Conservation (phyloP, 163 green algal genomes). For the Coccomyxa subellipsoidea region DNA sequence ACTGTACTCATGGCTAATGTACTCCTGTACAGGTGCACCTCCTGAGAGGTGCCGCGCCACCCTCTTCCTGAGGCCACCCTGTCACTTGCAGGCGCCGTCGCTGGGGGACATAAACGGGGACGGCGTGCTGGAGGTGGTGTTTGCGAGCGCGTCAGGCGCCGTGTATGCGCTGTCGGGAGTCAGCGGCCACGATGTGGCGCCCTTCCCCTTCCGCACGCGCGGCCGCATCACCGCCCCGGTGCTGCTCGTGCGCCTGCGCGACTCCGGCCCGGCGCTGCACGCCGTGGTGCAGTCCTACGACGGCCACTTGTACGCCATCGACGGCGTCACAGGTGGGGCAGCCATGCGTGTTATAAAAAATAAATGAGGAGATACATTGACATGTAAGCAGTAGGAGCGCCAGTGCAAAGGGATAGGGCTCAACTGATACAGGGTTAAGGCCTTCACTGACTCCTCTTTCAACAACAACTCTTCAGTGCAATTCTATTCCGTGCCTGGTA, state of each 20-base stretch:
- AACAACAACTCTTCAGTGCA: too few relatives aligned
- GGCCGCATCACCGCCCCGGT: constrained; percentile 59
- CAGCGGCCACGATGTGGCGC: constrained; percentile 48
- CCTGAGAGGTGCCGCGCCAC: too few relatives aligned
- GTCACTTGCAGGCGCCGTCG: constrained; percentile 38
- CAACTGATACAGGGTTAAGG: too few relatives aligned
- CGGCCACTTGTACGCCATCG: constrained; percentile 89
- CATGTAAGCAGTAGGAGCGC: too few relatives aligned
- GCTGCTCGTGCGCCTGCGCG: constrained; percentile 36
- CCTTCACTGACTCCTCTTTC: too few relatives aligned
- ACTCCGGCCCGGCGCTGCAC: constrained; percentile 52
- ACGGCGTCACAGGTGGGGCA: constrained; percentile 56
- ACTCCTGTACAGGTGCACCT: too few relatives aligned
- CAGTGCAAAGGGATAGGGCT: too few relatives aligned
- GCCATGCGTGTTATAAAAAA: too few relatives aligned
- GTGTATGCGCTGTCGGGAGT: constrained; percentile 73
- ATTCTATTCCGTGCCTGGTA: too few relatives aligned
- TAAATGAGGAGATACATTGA: too few relatives aligned
- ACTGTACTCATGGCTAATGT: too few relatives aligned
- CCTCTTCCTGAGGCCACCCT: too few relatives aligned
- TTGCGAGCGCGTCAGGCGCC: constrained; percentile 78
- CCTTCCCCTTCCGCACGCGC: constrained; percentile 84
- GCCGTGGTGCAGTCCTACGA: constrained; percentile 86
- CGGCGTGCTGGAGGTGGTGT: constrained; percentile 83
- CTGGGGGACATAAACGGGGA: constrained; percentile 91